Evolutionary conservation across 129 eudicot genomes (phyloP), one percentile per base, ranked within the genome.

Genomic region (Sambucus nigra): DNA sequence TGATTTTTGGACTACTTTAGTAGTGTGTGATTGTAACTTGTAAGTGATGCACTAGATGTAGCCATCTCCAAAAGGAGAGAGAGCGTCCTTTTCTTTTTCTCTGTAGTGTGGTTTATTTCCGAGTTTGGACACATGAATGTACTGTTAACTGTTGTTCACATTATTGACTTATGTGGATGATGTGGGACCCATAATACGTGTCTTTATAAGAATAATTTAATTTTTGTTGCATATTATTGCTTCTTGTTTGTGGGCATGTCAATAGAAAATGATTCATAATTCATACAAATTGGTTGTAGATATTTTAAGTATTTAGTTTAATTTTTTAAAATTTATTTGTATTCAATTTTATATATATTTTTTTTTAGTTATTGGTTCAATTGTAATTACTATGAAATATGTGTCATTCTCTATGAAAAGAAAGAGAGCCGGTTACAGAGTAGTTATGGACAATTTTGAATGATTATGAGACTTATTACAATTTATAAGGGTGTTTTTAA

Each of bases 61-160:
- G 91, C 92, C 92, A 76, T 81, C 87, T 81, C 87, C 77, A 72
- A 75, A 81, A 61, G 78, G 86, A 78, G 87, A 72, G 95, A 66
- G 91, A 80, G 91, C 8, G 42, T n/a, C 86, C 81, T 29, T 0
- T 63, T 0, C 23, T 32, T 1, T 35, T 33, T 22, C 0, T 52
- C 20, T 47, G 60, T 68, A 58, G 56, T 45, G 50, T 27, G 54
- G 76, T 71, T 64, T 42, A 55, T 56, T 29, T 25, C 29, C 10
- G 61, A 40, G 67, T 65, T 2, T 35, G 51, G 72, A n/a, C n/a
- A n/a, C n/a, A n/a, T n/a, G 57, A 33, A 31, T 58, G 53, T 51
- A 50, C 19, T 45, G 53, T 65, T n/a, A 53, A 33, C 42, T 23
- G 51, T 23, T 69, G 64, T 69, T 61, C 63, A n/a, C 10, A 45